Evolutionary conservation across 2,329 filamentous ascomycete genomes (phyloP).

Genomic region (Verticillium dahliae): DNA sequence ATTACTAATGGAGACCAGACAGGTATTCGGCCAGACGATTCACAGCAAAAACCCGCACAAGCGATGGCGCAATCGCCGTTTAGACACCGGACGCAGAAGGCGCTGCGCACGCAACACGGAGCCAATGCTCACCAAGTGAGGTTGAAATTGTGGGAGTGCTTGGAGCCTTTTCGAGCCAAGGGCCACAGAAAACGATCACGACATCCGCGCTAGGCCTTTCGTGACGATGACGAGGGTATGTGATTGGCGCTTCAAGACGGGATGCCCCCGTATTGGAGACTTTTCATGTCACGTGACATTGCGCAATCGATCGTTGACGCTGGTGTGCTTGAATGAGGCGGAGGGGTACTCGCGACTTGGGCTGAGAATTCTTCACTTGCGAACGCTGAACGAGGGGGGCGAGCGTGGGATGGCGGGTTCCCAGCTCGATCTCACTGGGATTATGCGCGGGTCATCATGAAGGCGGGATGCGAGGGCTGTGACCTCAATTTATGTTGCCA

Average conservation of each 20-base stretch:
- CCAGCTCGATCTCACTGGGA: background rate
- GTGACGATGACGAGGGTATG: conserved; percentile 25
- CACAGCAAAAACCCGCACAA: background rate
- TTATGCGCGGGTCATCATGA: background rate
- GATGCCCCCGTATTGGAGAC: conserved; percentile 9
- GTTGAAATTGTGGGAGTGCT: conserved; percentile 1
- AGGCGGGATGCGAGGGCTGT: background rate
- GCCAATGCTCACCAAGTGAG: background rate
- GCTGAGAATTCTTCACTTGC: background rate
- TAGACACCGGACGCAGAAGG: background rate
- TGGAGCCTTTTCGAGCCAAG: background rate
- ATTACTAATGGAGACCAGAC: conserved; percentile 9
- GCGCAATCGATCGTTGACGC: conserved; percentile 3
- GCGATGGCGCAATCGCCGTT: conserved; percentile 8
- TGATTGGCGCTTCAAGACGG: conserved; percentile 26
- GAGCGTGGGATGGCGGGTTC: background rate
- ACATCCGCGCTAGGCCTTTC: conserved; percentile 46
- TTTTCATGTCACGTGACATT: conserved; percentile 8
- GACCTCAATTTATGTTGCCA: background rate
- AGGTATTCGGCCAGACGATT: background rate
- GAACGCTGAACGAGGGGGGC: too few relatives aligned
- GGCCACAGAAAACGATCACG: conserved; percentile 29
- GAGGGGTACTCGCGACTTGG: background rate
- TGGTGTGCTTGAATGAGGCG: background rate
- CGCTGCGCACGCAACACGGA: conserved; percentile 3